Evolutionary conservation across 148 eudicot genomes (phyloP), one percentile per base, ranked within the genome.

Genomic region (Nyssa sinensis): DNA sequence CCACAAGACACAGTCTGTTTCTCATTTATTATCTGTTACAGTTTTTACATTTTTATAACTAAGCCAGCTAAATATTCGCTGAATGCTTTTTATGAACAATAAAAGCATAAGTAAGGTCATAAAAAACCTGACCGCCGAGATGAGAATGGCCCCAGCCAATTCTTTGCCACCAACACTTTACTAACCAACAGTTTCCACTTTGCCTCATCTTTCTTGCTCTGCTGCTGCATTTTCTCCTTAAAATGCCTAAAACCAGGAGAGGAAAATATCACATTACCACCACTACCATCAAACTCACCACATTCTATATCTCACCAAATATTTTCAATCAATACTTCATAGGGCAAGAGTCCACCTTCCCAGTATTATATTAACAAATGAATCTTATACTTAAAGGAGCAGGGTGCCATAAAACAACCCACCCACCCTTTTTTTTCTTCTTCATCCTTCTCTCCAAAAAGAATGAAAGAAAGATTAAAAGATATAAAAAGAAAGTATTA

Each of bases 121-220:
- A 14, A 64, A n/a, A 66, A 76, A 71, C 57, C 25, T 41, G 74
- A 78, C 65, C 79, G n/a, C 47, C 66, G 74, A 58, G 82, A 37
- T 64, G 77, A 63, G 67, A 84, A 81, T 30, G 80, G 70, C 39
- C 73, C 77, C 62, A 29, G 64, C 0, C 71, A 79, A 53, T 71
- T 81, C 86, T 84, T 88, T 32, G 92, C 87, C 78, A 82, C 93
- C n/a, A 78, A 73, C 75, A 92, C 91, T 78, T 90, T 92, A 51
- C 87, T 80, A 14, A 87, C 91, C 79, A 92, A 78, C 39, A 87
- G 39, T 66, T 75, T 86, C 97, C 97, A 92, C 74, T 84, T 92
- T 2, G 78, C 80, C 80, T 85, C 93, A 0, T 90, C 97, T 73
- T 90, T 92, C 85, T 88, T 92, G 78, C 79, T 85, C 71, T 84